Evolutionary conservation across 208 protist genomes (phyloP), one percentile per base, ranked within the genome.

Genomic region (Kentomonas sorsogonicus): DNA sequence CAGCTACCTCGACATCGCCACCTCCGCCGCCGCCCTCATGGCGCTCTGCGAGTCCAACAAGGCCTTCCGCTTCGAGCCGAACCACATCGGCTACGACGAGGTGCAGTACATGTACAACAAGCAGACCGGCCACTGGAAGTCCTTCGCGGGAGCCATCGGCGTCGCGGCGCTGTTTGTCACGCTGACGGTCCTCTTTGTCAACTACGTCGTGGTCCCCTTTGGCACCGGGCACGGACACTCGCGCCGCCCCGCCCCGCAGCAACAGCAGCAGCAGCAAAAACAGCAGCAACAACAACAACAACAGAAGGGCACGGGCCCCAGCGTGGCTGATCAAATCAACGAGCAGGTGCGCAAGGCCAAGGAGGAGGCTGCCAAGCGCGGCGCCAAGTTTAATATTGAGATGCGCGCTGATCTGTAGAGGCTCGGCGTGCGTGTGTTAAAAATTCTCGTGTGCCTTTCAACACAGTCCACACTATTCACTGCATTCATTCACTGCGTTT

Each of bases 51-150:
- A 90, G 50, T 44, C 66, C 31, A 70, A 75, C n/a, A 47, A 54
- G 18, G 39, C 43, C 6, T 90, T 90, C 41, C 71, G 68, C 13
- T 45, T 40, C 41, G 45, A 29, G n/a, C 39, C 47, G 13, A 73
- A 67, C 0, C 83, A 90, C 55, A 69, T 84, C 33, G 83, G 83
- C n/a, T 90, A 85, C 47, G 63, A 70, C 22, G 78, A 82, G 45
- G 39, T 82, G 18, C 73, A 72, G 38, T 58, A 33, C 5, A 11
- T 23, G 31, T 65, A 61, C 38, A 60, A 64, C 45, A 65, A 64
- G 46, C 54, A 50, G 5, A 40, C 46, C 20, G 60, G 64, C 39
- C 1, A 73, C 10, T 60, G 61, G 25, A 29, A 40, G 30, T 27
- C 26, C 26, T 46, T 29, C 22, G 9, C 34, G 2, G 48, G 11